Evolutionary conservation across 2,329 filamentous ascomycete species (phyloP), one percentile per base, ranked within the genome.

Genomic region (Calonectria pteridis): DNA sequence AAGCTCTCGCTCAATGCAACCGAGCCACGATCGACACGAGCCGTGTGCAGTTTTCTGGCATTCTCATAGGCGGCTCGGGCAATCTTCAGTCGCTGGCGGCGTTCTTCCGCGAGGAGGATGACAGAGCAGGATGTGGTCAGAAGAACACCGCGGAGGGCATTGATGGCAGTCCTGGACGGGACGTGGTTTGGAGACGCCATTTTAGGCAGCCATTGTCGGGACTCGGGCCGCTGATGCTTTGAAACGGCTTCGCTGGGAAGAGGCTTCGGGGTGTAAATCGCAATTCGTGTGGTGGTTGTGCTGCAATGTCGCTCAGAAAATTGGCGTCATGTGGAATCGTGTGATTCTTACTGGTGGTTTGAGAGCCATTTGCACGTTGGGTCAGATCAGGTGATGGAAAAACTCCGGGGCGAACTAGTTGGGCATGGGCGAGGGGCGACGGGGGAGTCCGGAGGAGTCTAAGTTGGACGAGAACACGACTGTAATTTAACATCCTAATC

Each of bases 121-220:
- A 91, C 85, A 51, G 89, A 91, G 79, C 89, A 91, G 11, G 89
- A 90, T 2, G 89, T 91, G 65, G 89, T 90, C 20, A 91, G 82
- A 69, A 90, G 86, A 72, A 91, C 85, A 75, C 89, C 87, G 74
- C 89, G 88, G 43, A 91, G 87, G 72, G 89, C 87, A 81, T 89
- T 87, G 76, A 91, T 85, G 72, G 88, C 89, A 73, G 88, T 88
- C 83, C 89, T 88, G 46, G 90, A 91, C 62, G 89, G 89, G 70
- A 89, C 86, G 72, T 87, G 87, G 71, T 87, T 83, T 64, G 85
- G 84, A 70, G 86, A 81, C 67, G 86, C 85, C 88, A 90, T 90
- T 73, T 77, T 72, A 81, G 71, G 77, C 74, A 68, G 78, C 78
- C 78, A 79, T 84, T 82, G 76, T 80, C 58, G 76, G 75, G 69